Base-by-base conservation (phyloP, 108 stramenopile species). In the Hondaea fermentalgiana region DNA sequence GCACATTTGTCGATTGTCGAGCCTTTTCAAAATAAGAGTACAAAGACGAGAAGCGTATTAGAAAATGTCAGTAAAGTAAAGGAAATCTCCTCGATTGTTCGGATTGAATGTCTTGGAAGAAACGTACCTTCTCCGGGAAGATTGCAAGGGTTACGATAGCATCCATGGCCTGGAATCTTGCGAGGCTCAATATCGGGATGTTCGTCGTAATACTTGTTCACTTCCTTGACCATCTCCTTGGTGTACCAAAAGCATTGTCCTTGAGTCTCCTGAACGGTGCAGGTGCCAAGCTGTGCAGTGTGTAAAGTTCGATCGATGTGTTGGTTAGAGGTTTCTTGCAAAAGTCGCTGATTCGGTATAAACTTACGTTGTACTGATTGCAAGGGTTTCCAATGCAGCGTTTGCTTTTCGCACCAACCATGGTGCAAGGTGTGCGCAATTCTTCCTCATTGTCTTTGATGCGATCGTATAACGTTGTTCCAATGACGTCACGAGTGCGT, bases 121-220 rank as follows among this genome's bases (percentile, higher is more conserved):
- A 0, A 83, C 76, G 0, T 83, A 53, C 76, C 76, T 53, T 53
- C 49, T 17, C 76, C 76, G 51, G 76, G 49, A 47, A 53, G 76
- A 23, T 83, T 83, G 51, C 76, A 83, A 83, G 76, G 76, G 2
- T 83, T 83, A 3, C 76, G 76, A 45, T 83, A 83, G 76, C 76
- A 83, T 55, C 76, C 76, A 23, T 53, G 51, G 6, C 23, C 23
- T 12, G 76, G 76, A 53, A 83, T 47, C 10, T 21, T 21, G 51
- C 49, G 51, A 53, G 76, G n/a, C 45, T 83, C 76, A 6, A 53
- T 53, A 0, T 83, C 76, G 23, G 51, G 76, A 45, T 83, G 49
- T 1, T 83, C 76, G 6, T 55, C 23, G 51, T 53, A 83, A 23
- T 3, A 83, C 16, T 45, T 0, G 51, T 83, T 83, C 2, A 53